Evolutionary conservation across 2,329 filamentous ascomycete genomes (phyloP).

Genomic region (Drechslera avenae): DNA sequence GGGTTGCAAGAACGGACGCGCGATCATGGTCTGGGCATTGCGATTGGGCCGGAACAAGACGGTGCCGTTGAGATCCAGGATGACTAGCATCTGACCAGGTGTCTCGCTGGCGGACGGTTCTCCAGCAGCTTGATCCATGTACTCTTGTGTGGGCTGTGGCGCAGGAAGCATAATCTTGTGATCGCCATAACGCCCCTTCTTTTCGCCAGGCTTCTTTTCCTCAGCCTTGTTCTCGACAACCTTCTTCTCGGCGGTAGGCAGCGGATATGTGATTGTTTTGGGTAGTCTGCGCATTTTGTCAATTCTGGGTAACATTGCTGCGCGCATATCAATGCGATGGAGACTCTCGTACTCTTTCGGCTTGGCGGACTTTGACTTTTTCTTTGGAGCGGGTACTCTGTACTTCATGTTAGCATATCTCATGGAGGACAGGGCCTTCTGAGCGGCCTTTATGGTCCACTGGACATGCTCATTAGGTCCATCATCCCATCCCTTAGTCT

Average conservation of each 20-base stretch:
- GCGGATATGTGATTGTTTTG: conserved; percentile 1
- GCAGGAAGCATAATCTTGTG: conserved; percentile 50
- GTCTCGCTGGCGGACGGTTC: conserved; percentile 38
- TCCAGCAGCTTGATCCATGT: conserved; percentile 62
- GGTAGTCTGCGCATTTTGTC: conserved; percentile 28
- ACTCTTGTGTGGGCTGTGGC: conserved; percentile 65
- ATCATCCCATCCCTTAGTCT: too few relatives aligned
- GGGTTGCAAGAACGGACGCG: conserved; percentile 67
- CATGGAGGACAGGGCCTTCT: conserved; percentile 13
- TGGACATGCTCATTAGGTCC: conserved; percentile 20
- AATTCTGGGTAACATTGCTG: conserved; percentile 19
- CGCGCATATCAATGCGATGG: conserved; percentile 7
- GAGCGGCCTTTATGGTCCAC: conserved; percentile 26
- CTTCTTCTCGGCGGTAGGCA: not conserved
- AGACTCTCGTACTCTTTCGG: conserved; percentile 29
- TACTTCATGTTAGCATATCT: conserved; percentile 23
- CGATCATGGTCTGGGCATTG: conserved; percentile 58
- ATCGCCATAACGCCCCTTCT: conserved; percentile 26
- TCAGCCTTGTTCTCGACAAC: too few relatives aligned
- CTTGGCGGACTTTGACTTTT: conserved; percentile 18
- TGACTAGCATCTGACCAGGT: conserved; percentile 72
- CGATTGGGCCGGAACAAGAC: conserved; percentile 72
- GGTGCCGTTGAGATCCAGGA: conserved; percentile 94
- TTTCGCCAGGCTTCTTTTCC: conserved; percentile 4
- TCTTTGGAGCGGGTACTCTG: conserved; percentile 22